Evolutionary conservation across 352 stramenopile species (phyloP).

Genomic region (Blastocystis sp.): DNA sequence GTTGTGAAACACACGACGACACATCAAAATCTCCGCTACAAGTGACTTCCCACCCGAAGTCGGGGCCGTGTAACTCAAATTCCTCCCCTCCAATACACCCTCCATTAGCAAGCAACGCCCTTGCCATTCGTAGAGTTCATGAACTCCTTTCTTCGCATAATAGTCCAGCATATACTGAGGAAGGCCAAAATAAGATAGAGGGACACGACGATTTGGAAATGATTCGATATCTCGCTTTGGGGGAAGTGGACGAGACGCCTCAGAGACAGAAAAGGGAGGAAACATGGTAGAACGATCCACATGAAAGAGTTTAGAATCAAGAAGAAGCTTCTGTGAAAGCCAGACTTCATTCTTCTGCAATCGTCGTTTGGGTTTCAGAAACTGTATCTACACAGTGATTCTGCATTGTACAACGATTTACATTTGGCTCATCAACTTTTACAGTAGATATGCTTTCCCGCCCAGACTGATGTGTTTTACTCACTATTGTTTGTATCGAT

Average conservation of each 20-base stretch:
- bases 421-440: not conserved
- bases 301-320: not conserved
- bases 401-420: not conserved
- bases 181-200: slow-evolving; percentile 54
- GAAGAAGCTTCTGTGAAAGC: not conserved
- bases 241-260: not conserved
- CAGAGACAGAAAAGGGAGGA: not conserved
- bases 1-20: slow-evolving; percentile 62
- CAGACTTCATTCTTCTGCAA: not conserved
- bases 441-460: not conserved
- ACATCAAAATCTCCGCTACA: slow-evolving; percentile 65
- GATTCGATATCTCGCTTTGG: not conserved
- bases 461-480: not conserved
- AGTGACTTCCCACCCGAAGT: slow-evolving; percentile 66
- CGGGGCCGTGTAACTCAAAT: slow-evolving; percentile 66
- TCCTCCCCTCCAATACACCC: slow-evolving; percentile 57
- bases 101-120: slow-evolving; percentile 56
- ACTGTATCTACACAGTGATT: not conserved
- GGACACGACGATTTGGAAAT: not conserved
- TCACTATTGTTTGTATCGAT: not conserved
- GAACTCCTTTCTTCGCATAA: slow-evolving; percentile 61
- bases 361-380: not conserved
- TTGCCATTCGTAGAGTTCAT: slow-evolving; percentile 63
- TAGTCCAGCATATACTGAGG: slow-evolving; percentile 41
- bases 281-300: not conserved